These are phyloP conservation scores for Trichosporon sp. DNA, from an alignment of 1,284 basidiomycete genomes.

Conservation along the genomic window DNA sequence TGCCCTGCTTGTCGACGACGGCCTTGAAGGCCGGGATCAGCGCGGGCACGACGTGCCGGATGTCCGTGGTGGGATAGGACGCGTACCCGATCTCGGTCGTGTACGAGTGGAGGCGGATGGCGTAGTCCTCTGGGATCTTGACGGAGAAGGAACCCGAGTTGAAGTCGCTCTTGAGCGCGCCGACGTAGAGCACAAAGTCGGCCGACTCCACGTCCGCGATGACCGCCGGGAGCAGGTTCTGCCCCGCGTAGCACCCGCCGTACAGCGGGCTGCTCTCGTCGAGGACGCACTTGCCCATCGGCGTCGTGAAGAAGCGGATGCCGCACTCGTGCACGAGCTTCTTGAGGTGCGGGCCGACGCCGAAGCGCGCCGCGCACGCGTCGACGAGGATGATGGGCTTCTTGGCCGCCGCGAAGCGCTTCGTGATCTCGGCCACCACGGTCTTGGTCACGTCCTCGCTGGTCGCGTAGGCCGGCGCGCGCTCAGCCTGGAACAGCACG, in stretches of 20 bases:
- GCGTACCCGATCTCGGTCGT: constrained; percentile 61
- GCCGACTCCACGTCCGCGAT: constrained; percentile 73
- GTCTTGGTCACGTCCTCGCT: constrained; percentile 60
- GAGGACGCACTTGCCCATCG: constrained; percentile 75
- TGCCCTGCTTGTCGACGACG: constrained; percentile 26
- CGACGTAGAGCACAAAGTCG: constrained; percentile 79
- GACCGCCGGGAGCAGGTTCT: constrained; percentile 65
- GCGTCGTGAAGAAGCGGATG: constrained; percentile 64
- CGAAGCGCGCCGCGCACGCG: constrained; percentile 78
- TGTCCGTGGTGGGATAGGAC: constrained; percentile 51
- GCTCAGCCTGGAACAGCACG: constrained; percentile 6
- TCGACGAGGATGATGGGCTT: constrained; percentile 79
- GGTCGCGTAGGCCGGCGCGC: constrained; percentile 46
- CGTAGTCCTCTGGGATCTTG: constrained; percentile 56
- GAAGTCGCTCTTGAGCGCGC: constrained; percentile 78
- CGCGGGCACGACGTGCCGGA: constrained; percentile 51
- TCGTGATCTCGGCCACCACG: constrained; percentile 68
- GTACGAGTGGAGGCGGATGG: constrained; percentile 73
- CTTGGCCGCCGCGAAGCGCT: constrained; percentile 61
- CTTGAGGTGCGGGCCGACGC: constrained; percentile 63
- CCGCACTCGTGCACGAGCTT: constrained; percentile 67
- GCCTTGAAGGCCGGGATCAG: constrained; percentile 44
- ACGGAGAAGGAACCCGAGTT: constrained; percentile 59
- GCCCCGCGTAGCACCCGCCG: constrained; percentile 82
- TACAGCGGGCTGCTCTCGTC: constrained; percentile 77